phyloP scores from a whole-genome alignment of 345 rosid genomes.

The Jatropha curcas region DNA sequence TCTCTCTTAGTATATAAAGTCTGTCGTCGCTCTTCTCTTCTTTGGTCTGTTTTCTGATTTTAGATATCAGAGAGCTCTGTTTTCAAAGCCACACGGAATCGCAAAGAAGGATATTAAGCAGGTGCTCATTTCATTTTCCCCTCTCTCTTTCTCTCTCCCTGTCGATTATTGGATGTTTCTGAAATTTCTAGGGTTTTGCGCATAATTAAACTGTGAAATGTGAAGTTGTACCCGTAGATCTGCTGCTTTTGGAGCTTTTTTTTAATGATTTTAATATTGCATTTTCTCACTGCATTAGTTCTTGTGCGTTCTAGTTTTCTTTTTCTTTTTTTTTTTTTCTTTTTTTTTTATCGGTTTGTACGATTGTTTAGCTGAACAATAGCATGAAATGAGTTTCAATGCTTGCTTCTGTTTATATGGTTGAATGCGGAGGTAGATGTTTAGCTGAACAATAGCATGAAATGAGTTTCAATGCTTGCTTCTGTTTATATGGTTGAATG shows the following conservation, averaged over 20 bases:
- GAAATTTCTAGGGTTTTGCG: neutral
- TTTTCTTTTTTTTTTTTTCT: neutral
- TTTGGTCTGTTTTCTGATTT: neutral
- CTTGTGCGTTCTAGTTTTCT: too few species aligned
- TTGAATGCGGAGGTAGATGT: too few species aligned
- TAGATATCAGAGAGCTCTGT: neutral
- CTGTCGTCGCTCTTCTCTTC: too few species aligned
- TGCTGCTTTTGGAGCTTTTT: neutral
- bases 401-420: too few species aligned
- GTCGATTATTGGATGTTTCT: neutral
- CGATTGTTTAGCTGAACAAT: too few species aligned
- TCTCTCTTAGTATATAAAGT: neutral
- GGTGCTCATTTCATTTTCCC: neutral
- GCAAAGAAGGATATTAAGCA: neutral
- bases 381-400: too few species aligned
- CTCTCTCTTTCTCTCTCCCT: neutral
- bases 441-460: too few species aligned
- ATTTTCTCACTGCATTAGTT: neutral
- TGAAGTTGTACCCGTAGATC: neutral
- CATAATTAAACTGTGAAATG: neutral
- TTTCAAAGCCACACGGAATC: neutral
- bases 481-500: too few species aligned
- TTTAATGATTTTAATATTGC: neutral
- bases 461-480: too few species aligned
- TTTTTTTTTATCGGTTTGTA: neutral